A percentile compares a stretch with the other conserved stretches of the same genome.
Evolutionary conservation across 1,139 yeast genomes (phyloP).

Genomic region (Pneumocystis oryctolagi): DNA sequence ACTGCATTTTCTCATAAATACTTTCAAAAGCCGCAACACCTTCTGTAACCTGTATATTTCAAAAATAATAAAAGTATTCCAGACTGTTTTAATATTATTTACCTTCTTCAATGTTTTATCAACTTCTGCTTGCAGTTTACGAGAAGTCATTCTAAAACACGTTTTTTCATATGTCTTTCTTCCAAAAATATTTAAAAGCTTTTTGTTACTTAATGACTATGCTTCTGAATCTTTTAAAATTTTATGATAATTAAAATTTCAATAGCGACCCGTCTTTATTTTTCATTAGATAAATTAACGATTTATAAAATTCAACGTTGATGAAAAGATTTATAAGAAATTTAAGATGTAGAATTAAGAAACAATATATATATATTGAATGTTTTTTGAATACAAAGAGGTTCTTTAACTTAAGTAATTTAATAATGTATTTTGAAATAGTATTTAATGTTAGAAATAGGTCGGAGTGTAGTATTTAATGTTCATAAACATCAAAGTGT

Average conservation of each 20-base stretch:
- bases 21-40: constrained; percentile 82
- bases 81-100: neutral
- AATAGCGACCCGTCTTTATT: neutral
- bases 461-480: neutral
- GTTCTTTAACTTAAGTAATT: neutral
- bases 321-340: neutral
- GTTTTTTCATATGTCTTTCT: neutral
- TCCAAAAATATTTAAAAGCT: neutral
- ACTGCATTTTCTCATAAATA: constrained; percentile 71
- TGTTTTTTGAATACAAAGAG: neutral
- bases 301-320: neutral
- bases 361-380: neutral
- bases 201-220: neutral
- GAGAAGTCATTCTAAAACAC: neutral
- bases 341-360: neutral
- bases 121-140: constrained; percentile 39
- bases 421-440: neutral
- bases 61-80: neutral
- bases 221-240: too few relatives aligned
- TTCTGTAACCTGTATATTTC: constrained; percentile 5
- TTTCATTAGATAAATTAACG: neutral
- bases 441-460: neutral
- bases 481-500: neutral
- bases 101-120: constrained; percentile 93
- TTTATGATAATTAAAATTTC: too few relatives aligned